phyloP scores from a whole-genome alignment of 2,329 filamentous ascomycete species.

The Botrytis fragariae region DNA sequence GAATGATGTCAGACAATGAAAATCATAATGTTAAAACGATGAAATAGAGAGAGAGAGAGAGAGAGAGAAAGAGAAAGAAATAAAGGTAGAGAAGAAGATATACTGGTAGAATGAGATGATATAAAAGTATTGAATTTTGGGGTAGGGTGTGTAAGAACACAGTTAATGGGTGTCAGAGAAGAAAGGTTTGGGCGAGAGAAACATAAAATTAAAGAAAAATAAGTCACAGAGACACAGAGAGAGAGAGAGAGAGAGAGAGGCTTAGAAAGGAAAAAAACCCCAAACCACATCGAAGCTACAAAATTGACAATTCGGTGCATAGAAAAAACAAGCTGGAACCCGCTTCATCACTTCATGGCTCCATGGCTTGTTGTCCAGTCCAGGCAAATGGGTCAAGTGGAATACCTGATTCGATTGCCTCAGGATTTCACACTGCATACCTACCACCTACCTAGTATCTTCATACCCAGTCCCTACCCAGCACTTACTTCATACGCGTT shows the following conservation, averaged over 20 bases:
- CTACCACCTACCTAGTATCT: no score
- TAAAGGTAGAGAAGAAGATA: background rate
- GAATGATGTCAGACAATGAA: conserved; percentile 15
- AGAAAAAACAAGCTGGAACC: background rate
- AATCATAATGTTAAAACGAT: background rate
- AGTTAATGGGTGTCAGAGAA: background rate
- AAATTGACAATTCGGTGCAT: background rate
- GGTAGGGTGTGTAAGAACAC: background rate
- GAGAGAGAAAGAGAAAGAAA: background rate
- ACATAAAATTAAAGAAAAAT: background rate
- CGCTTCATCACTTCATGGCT: background rate
- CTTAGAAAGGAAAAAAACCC: background rate
- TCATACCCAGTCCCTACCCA: no score
- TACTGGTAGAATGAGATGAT: background rate
- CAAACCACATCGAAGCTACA: background rate
- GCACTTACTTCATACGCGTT: background rate
- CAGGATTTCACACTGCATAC: background rate
- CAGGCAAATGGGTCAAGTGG: background rate
- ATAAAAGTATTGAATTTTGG: background rate
- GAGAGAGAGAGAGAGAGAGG: background rate
- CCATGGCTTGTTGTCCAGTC: background rate
- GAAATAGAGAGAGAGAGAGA: background rate
- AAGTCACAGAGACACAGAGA: background rate
- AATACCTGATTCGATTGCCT: background rate
- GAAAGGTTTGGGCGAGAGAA: background rate